Percentiles rank a stretch among this genome's conserved stretches.
phyloP scores from a whole-genome alignment of 805 yeast species.

The Yarrowia hollandica region DNA sequence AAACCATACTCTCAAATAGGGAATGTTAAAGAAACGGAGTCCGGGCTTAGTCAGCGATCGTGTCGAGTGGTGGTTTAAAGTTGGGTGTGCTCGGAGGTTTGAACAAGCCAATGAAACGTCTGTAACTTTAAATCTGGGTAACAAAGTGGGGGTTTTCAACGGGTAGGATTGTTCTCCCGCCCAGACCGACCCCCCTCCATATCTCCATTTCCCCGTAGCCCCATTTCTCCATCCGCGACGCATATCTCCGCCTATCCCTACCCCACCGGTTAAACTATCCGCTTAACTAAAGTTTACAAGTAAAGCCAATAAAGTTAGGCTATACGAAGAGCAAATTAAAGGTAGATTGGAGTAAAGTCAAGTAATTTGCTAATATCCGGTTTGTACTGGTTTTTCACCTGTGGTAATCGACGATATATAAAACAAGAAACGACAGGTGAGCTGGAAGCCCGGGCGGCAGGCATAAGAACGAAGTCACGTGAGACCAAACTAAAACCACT shows the following conservation, averaged over 20 bases:
- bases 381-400: not conserved
- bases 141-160: too few relatives aligned
- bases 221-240: not conserved
- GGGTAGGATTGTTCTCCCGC: too few relatives aligned
- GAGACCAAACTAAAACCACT: too few relatives aligned
- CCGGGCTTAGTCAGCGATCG: too few relatives aligned
- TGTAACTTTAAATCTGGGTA: too few relatives aligned
- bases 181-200: too few relatives aligned
- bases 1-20: too few relatives aligned
- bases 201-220: too few relatives aligned
- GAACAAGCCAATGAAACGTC: too few relatives aligned
- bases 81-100: too few relatives aligned
- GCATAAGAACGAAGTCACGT: slow-evolving; percentile 6
- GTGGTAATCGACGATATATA: not conserved
- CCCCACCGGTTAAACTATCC: not conserved
- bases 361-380: slow-evolving; percentile 2
- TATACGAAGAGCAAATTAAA: slow-evolving; percentile 15
- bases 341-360: not conserved
- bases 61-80: too few relatives aligned
- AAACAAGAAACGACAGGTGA: not conserved
- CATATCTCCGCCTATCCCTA: not conserved
- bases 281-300: not conserved
- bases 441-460: not conserved
- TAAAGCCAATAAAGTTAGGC: not conserved
- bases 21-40: too few relatives aligned